phyloP scores from a whole-genome alignment of 73 alveolate genomes.

The Effrenium voratum region DNA sequence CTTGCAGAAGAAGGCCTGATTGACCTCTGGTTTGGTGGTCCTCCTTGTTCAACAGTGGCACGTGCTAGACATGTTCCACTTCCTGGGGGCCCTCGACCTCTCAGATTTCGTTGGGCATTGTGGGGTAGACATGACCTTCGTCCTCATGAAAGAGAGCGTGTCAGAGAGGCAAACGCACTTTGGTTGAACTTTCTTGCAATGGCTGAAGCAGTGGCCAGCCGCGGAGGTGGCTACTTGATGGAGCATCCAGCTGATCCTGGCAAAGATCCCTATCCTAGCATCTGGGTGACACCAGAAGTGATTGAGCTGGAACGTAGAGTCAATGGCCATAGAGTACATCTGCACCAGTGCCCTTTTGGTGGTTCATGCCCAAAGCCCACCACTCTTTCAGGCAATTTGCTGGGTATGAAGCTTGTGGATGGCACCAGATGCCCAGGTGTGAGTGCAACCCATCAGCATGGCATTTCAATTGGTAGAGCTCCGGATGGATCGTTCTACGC shows the following conservation, averaged over 20 bases:
- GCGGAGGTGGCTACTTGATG: background rate
- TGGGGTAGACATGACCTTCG: constrained; percentile 3
- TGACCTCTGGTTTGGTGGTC: background rate
- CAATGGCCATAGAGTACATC: background rate
- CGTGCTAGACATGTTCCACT: background rate
- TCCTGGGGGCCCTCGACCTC: background rate
- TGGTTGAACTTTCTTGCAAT: background rate
- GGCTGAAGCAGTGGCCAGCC: background rate
- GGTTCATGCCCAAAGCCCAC: background rate
- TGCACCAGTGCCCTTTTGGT: background rate
- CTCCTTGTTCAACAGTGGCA: background rate
- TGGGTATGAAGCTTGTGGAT: background rate
- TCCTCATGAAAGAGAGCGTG: background rate
- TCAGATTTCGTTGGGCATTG: background rate
- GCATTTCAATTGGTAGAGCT: background rate
- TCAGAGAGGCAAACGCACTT: background rate
- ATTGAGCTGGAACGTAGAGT: background rate
- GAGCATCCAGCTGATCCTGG: constrained; percentile 16
- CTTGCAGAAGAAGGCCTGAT: background rate
- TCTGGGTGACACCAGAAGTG: background rate
- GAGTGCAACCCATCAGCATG: background rate
- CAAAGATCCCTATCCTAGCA: background rate
- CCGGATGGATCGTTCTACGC: background rate
- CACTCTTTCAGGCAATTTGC: constrained; percentile 3
- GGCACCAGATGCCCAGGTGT: background rate